Evolutionary conservation across 2,329 filamentous ascomycete genomes (phyloP).

Genomic region (Dactylellina parvicollis): DNA sequence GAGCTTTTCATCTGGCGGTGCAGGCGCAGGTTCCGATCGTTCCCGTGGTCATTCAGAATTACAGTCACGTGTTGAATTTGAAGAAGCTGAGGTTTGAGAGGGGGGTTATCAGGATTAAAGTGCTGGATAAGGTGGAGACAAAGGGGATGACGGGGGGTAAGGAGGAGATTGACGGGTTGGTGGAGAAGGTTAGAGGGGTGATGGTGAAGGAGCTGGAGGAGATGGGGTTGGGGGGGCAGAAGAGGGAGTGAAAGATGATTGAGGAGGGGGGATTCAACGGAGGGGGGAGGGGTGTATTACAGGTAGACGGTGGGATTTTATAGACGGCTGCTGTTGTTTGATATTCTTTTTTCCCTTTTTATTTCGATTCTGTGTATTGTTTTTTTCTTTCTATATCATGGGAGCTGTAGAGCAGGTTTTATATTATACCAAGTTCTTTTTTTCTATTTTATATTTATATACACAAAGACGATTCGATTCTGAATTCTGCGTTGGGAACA

Average conservation of each 20-base stretch:
- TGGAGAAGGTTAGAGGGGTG: conserved; percentile 73
- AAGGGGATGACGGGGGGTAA: conserved; percentile 70
- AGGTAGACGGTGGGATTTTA: conserved; percentile 4
- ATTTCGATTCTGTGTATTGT: conserved; percentile 2
- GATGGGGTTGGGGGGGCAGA: conserved; percentile 54
- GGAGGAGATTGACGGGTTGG: conserved; percentile 80
- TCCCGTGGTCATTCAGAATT: conserved; percentile 82
- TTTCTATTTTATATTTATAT: background rate
- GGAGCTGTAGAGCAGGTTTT: conserved; percentile 27
- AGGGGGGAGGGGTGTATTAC: background rate
- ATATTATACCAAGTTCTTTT: conserved; percentile 2
- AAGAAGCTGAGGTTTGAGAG: conserved; percentile 73
- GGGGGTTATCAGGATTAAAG: conserved; percentile 78
- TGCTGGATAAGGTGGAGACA: conserved; percentile 83
- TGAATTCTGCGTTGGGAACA: conserved; percentile 1
- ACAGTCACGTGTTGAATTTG: conserved; percentile 75
- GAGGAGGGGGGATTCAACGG: background rate
- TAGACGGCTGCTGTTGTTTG: conserved; percentile 13
- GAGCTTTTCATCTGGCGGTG: conserved; percentile 93
- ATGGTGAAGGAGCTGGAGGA: conserved; percentile 75
- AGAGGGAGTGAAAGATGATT: conserved; percentile 44
- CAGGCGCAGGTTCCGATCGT: conserved; percentile 94
- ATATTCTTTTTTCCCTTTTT: conserved; percentile 9
- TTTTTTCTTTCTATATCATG: conserved; percentile 13
- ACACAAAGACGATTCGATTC: background rate